phyloP scores from a whole-genome alignment of 2,329 filamentous ascomycete genomes.

The Penicillium freii region DNA sequence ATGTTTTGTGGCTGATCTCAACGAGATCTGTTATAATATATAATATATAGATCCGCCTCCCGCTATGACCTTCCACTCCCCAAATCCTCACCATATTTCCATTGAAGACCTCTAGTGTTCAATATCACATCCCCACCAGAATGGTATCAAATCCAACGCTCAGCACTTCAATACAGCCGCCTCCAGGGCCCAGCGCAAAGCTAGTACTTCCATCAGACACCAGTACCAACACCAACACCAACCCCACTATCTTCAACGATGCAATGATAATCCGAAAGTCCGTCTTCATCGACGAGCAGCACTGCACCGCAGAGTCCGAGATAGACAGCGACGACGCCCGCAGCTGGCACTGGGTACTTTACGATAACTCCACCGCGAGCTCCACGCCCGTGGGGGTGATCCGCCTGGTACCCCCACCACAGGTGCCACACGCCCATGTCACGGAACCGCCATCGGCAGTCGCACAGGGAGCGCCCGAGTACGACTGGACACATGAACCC shows the following conservation, averaged over 20 bases:
- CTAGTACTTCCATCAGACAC: constrained; percentile 27
- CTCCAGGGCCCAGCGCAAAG: constrained; percentile 20
- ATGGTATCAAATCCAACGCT: constrained; percentile 6
- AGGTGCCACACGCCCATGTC: constrained; percentile 56
- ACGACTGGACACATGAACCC: constrained; percentile 61
- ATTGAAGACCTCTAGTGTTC: neutral
- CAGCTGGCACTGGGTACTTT: constrained; percentile 85
- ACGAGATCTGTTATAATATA: neutral
- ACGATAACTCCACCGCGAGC: constrained; percentile 54
- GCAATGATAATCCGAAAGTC: constrained; percentile 57
- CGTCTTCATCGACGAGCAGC: constrained; percentile 60
- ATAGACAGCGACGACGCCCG: constrained; percentile 76
- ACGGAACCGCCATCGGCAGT: constrained; percentile 23
- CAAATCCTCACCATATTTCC: neutral
- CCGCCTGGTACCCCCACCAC: constrained; percentile 77
- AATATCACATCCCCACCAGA: neutral
- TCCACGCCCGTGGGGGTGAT: constrained; percentile 67
- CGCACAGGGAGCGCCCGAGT: constrained; percentile 20
- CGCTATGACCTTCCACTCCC: neutral
- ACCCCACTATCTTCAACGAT: constrained; percentile 58
- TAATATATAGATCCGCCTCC: neutral
- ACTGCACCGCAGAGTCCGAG: constrained; percentile 63
- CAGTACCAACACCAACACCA: constrained; percentile 26
- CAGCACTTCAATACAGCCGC: constrained; percentile 25
- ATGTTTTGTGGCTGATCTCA: neutral